Evolutionary conservation across 2,329 filamentous ascomycete genomes (phyloP).

Genomic region (Aureobasidium vineae): DNA sequence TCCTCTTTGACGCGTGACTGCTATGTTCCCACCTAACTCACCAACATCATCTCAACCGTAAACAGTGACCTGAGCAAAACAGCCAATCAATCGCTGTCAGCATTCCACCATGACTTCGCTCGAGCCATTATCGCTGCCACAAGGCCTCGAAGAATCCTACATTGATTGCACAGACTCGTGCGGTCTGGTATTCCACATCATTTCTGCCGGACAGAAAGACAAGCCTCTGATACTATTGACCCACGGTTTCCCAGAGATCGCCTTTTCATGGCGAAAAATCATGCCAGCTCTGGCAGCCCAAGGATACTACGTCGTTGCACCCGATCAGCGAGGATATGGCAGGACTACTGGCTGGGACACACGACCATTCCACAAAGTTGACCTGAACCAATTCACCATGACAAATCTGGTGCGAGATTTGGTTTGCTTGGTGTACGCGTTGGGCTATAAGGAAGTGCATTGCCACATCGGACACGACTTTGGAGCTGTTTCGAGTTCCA

Average conservation of each 20-base stretch:
- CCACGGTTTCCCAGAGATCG: conserved; percentile 67
- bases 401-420: conserved; percentile 62
- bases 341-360: conserved; percentile 62
- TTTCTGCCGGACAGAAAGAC: conserved; percentile 52
- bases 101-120: conserved; percentile 11
- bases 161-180: conserved; percentile 54
- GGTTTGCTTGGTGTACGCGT: conserved; percentile 58
- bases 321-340: conserved; percentile 67
- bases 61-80: background rate
- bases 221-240: conserved; percentile 60
- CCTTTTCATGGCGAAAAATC: conserved; percentile 67
- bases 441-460: conserved; percentile 58
- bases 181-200: conserved; percentile 61
- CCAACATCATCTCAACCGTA: background rate
- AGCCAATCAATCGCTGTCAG: background rate
- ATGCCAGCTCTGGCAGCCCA: conserved; percentile 57
- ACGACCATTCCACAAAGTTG: conserved; percentile 51
- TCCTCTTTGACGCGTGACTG: conserved; percentile 5
- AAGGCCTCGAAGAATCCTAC: conserved; percentile 56
- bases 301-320: conserved; percentile 65
- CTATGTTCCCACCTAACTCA: background rate
- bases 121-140: conserved; percentile 54
- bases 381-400: conserved; percentile 57
- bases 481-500: conserved; percentile 59
- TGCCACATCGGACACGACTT: conserved; percentile 67